phyloP scores from a whole-genome alignment of 768 basidiomycete genomes.

The Leucocoprinus sp. region DNA sequence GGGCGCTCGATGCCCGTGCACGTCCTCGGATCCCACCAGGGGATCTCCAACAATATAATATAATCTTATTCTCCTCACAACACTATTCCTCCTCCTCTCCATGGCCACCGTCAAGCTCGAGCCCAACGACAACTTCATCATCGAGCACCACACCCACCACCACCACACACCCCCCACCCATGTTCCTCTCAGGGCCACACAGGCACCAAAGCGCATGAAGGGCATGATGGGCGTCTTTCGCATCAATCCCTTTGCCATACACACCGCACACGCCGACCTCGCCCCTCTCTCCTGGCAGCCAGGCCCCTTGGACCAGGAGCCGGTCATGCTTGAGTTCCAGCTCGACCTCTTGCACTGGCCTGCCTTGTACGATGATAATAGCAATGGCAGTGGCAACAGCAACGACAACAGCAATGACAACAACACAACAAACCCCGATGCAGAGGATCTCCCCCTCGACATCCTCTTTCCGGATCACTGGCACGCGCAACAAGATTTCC shows the following conservation, averaged over 20 bases:
- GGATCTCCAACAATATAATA: too few species aligned
- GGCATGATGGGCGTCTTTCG: constrained; percentile 73
- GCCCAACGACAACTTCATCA: constrained; percentile 30
- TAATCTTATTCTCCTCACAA: too few species aligned
- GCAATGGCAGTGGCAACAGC: constrained; percentile 2
- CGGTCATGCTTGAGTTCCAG: constrained; percentile 61
- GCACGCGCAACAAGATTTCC: too few species aligned
- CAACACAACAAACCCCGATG: too few species aligned
- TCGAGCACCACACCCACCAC: constrained; percentile 28
- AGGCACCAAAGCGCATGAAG: constrained; percentile 63
- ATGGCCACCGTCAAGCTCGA: constrained; percentile 29
- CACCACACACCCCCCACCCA: constrained; percentile 46
- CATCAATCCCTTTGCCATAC: constrained; percentile 68
- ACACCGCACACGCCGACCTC: too few species aligned
- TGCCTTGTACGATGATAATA: constrained; percentile 7
- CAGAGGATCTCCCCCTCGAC: too few species aligned
- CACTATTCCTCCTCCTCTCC: neutral
- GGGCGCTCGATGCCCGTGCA: too few species aligned
- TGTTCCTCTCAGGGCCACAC: constrained; percentile 70
- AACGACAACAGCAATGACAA: constrained; percentile 2
- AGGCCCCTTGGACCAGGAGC: constrained; percentile 52
- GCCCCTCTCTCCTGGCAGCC: constrained; percentile 37
- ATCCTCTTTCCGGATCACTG: too few species aligned
- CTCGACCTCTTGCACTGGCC: constrained; percentile 27
- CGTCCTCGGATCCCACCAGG: too few species aligned